Percentiles rank a stretch among this genome's conserved stretches.
phyloP scores from a whole-genome alignment of 2,329 filamentous ascomycete species.

The Beauveria varroae region DNA sequence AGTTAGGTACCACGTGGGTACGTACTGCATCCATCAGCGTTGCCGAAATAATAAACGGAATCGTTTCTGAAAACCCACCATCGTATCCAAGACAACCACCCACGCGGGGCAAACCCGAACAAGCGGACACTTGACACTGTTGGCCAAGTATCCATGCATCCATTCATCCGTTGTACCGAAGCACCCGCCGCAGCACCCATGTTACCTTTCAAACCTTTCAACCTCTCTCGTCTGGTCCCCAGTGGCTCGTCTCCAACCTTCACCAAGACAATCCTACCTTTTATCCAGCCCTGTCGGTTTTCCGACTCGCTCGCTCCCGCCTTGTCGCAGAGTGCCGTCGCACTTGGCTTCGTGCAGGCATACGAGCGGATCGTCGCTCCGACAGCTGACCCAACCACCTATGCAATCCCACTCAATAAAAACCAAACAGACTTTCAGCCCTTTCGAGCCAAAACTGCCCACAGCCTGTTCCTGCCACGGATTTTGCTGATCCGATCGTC shows the following conservation, averaged over 20 bases:
- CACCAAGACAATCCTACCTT: neutral
- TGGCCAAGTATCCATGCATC: too few species aligned
- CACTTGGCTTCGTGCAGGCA: neutral
- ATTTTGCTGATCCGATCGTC: conserved; percentile 9
- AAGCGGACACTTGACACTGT: too few species aligned
- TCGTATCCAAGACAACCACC: neutral
- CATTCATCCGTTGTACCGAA: too few species aligned
- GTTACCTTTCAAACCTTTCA: too few species aligned
- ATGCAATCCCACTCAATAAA: neutral
- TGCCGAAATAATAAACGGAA: neutral
- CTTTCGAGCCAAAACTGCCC: neutral
- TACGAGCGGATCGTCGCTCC: conserved; percentile 1
- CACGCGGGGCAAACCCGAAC: too few species aligned
- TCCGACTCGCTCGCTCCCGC: neutral
- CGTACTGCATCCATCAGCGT: neutral
- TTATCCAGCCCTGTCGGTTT: neutral
- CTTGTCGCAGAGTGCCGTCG: neutral
- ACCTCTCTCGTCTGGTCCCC: neutral
- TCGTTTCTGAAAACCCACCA: neutral
- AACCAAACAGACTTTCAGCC: neutral
- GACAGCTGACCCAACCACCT: neutral
- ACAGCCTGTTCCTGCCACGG: conserved; percentile 2
- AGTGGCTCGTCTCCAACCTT: neutral
- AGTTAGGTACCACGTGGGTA: too few species aligned
- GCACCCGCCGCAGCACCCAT: too few species aligned